phyloP scores from a whole-genome alignment of 306 rosid species.

The Hylodesmum podocarpum region DNA sequence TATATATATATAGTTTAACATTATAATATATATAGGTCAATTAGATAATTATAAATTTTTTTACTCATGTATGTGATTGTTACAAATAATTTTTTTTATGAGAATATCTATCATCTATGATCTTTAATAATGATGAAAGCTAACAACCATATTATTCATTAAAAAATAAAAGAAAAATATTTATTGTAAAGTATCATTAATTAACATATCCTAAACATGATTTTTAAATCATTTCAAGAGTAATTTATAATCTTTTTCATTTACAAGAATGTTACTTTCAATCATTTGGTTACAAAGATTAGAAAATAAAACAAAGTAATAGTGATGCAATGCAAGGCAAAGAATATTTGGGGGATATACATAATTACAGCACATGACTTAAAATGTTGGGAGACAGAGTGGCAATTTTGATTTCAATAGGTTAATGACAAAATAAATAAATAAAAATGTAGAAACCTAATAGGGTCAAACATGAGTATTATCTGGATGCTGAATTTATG shows the following conservation, averaged over 20 bases:
- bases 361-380: neutral
- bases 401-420: neutral
- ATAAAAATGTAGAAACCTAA: neutral
- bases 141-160: neutral
- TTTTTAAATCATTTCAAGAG: too few species aligned
- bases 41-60: too few species aligned
- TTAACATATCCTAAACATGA: too few species aligned
- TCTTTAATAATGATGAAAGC: neutral
- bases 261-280: neutral
- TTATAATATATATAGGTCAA: too few species aligned
- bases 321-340: neutral
- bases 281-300: neutral
- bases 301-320: neutral
- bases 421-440: too few species aligned
- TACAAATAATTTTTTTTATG: too few species aligned
- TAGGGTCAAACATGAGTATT: neutral
- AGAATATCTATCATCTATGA: too few species aligned
- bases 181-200: too few species aligned
- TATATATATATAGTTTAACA: too few species aligned
- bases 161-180: too few species aligned
- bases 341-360: neutral
- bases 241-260: too few species aligned
- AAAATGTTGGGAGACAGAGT: neutral
- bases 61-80: too few species aligned
- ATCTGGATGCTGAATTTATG: conserved; percentile 5